Base-by-base conservation (phyloP, 805 yeast genomes). In the Saccharomycopsis oosterbeekiorum region DNA sequence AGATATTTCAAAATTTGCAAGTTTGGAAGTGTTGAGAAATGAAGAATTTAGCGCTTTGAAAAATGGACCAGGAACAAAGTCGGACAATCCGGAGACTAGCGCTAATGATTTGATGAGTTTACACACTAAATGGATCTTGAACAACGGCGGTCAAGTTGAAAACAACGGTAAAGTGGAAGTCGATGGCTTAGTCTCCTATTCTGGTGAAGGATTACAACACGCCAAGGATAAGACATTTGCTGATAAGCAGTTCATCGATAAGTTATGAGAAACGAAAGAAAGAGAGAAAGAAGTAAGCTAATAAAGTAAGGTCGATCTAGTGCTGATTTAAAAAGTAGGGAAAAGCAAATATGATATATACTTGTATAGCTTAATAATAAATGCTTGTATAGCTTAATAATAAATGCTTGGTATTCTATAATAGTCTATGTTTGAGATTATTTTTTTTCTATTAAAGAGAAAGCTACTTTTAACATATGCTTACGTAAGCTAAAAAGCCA, bases 31-130 rank as follows among this genome's bases (percentile, higher is more conserved):
- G 24, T 87, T 82, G 43, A 83, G 99, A 72, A 65, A 75, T 2
- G 84, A 84, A 62, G 99, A 94, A 73, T 94, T 94, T 70, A 86
- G 97, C 19, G 99, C 99, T 2, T 81, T 94, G 73, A 94, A 94
- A 70, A 94, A 94, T 73, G 96, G 89, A 1, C 83, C 86, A 14
- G 96, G 91, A 21, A 80, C 96, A n/a, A 76, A 78, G 24, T 84
- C 82, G 68, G 97, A 93, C 74, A 86, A 89, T 57, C 96, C 97
- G 36, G 87, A 83, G 64, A 85, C 97, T 1, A 89, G 96, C 65
- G 80, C 85, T 63, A 71, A 68, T 2, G 86, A 86, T 67, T 82
- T 83, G 65, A 75, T 92, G 67, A 73, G 74, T 42, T 79, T 92
- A 70, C 84, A 91, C 39, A 84, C 89, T 17, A 75, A 78, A 58